Evolutionary conservation across 495 filamentous ascomycete species (phyloP).

Genomic region (Apiosordaria backusii): DNA sequence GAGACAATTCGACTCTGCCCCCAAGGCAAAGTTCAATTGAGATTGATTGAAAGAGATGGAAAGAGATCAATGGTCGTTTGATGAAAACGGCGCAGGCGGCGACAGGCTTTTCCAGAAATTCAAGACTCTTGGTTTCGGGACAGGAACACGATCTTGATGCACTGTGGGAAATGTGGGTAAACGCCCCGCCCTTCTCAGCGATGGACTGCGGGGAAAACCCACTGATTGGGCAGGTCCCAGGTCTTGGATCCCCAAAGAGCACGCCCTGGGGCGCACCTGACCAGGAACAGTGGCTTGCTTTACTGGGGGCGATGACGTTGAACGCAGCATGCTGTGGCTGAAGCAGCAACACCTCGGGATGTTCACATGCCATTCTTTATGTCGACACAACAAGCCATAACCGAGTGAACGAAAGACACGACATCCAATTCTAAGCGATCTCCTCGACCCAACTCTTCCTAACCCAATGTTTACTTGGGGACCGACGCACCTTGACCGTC

Average conservation of each 20-base stretch:
- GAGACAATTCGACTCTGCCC: background rate
- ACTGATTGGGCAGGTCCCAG: slow-evolving; percentile 10
- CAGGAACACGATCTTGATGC: background rate
- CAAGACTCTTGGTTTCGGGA: background rate
- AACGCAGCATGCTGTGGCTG: slow-evolving; percentile 18
- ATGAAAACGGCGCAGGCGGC: background rate
- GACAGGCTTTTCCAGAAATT: background rate
- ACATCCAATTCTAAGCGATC: background rate
- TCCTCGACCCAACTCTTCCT: background rate
- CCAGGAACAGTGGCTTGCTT: slow-evolving; percentile 15
- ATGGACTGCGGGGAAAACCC: slow-evolving; percentile 15
- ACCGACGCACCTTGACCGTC: background rate
- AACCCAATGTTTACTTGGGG: background rate
- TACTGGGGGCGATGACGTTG: slow-evolving; percentile 13
- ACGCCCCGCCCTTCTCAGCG: background rate
- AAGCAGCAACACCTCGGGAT: slow-evolving; percentile 16
- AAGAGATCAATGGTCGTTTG: too few species aligned
- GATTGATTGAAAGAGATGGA: background rate
- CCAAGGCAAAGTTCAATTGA: background rate
- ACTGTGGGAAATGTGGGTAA: background rate
- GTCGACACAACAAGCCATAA: background rate
- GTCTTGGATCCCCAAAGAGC: background rate
- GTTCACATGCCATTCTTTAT: slow-evolving; percentile 21
- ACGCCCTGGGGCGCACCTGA: background rate
- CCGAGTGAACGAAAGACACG: background rate